These are phyloP conservation scores for Chloropicon primus DNA, from an alignment of 139 green algal species.

Conservation along the genomic window DNA sequence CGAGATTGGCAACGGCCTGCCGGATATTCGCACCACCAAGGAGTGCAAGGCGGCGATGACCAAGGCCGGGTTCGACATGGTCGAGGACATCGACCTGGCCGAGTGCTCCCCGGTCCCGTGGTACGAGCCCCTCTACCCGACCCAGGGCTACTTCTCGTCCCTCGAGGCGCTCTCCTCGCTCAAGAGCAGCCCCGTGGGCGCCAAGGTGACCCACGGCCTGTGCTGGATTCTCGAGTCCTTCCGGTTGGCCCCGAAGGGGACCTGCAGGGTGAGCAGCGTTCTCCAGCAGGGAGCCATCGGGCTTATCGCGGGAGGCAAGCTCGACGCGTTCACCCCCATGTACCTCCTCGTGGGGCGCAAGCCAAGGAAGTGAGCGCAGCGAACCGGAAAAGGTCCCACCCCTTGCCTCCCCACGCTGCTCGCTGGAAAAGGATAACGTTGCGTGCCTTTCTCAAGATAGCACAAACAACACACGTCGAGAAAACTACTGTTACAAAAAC, in stretches of 20 bases:
- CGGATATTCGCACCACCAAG: conserved; percentile 22
- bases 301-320: conserved; percentile 40
- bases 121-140: conserved; percentile 31
- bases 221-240: conserved; percentile 36
- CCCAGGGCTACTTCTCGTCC: conserved; percentile 9
- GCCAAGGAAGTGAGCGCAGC: conserved; percentile 10
- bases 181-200: conserved; percentile 32
- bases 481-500: too few species aligned
- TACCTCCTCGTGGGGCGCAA: conserved; percentile 39
- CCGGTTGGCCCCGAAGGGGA: conserved; percentile 39
- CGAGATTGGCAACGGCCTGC: conserved; percentile 36
- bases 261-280: conserved; percentile 30
- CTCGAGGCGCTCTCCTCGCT: conserved; percentile 27
- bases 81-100: conserved; percentile 37
- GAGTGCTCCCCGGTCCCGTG: conserved; percentile 37
- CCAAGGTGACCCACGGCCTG: conserved; percentile 32
- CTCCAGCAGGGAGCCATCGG: conserved; percentile 45
- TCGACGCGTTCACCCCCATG: conserved; percentile 36
- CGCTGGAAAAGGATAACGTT: too few species aligned
- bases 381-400: background rate
- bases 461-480: too few species aligned
- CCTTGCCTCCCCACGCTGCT: background rate
- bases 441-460: too few species aligned
- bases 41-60: conserved; percentile 23
- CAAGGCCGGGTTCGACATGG: conserved; percentile 29